Conservation (phyloP, 192 early-diverging fungal species). For the Coemansia asiatica region DNA sequence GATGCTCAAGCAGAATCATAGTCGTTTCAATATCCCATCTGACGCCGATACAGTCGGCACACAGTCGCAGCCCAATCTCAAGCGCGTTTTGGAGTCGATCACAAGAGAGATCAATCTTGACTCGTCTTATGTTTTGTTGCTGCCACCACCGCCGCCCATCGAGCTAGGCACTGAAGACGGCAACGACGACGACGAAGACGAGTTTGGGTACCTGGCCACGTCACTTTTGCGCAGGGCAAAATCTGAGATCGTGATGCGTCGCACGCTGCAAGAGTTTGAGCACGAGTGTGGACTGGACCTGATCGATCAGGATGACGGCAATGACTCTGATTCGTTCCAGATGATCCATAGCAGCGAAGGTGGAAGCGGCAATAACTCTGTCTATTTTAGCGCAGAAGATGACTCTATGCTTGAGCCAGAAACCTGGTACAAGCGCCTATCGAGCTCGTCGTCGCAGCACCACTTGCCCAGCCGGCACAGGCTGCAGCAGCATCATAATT, state of each 20-base stretch:
- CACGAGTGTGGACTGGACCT: constrained; percentile 46
- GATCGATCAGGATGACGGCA: constrained; percentile 13
- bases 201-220: constrained; percentile 48
- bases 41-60: constrained; percentile 41
- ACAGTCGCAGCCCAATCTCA: constrained; percentile 56
- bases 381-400: constrained; percentile 55
- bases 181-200: constrained; percentile 46
- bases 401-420: constrained; percentile 32
- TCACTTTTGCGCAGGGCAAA: constrained; percentile 43
- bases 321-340: constrained; percentile 53
- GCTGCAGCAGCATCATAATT: constrained; percentile 12
- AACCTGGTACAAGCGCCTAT: constrained; percentile 49
- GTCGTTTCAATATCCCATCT: constrained; percentile 10
- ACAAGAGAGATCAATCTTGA: constrained; percentile 56
- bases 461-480: constrained; percentile 22
- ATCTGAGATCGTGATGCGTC: constrained; percentile 47
- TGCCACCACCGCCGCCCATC: constrained; percentile 51
- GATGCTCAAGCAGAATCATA: constrained; percentile 48
- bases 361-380: constrained; percentile 47
- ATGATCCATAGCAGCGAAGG: constrained; percentile 46
- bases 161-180: constrained; percentile 33
- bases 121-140: constrained; percentile 52
- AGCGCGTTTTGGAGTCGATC: constrained; percentile 52
- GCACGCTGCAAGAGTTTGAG: constrained; percentile 55
- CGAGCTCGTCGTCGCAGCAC: constrained; percentile 46